Conservation (phyloP, 305 asterid genomes). For the Rubia peregrina region DNA sequence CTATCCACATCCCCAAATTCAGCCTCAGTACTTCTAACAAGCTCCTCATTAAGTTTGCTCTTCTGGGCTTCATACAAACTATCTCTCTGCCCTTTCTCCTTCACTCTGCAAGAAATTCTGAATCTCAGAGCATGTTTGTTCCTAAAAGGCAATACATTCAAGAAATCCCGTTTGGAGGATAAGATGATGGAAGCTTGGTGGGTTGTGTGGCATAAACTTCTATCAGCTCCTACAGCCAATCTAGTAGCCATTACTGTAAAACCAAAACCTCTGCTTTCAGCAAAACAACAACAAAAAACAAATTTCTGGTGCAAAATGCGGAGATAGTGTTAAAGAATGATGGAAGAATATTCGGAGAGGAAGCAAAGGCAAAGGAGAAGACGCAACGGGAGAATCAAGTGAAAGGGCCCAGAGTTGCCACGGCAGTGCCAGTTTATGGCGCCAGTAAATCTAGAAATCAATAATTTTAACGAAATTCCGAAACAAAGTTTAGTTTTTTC, state of each 20-base stretch:
- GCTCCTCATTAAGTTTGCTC: slow-evolving; percentile 26
- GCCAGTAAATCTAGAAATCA: slow-evolving; percentile 3
- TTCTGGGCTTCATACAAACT: slow-evolving; percentile 32
- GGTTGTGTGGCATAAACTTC: slow-evolving; percentile 24
- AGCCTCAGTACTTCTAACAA: slow-evolving; percentile 15
- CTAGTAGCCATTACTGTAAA: slow-evolving; percentile 41
- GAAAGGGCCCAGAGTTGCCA: slow-evolving; percentile 43
- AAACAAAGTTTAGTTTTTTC: too few relatives aligned
- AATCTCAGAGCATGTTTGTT: slow-evolving; percentile 34
- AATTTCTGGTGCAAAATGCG: background rate
- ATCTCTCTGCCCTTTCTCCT: slow-evolving; percentile 44
- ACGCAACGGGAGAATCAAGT: slow-evolving; percentile 24
- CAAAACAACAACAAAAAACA: background rate
- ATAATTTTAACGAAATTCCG: background rate
- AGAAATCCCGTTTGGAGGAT: slow-evolving; percentile 12
- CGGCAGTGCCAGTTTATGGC: slow-evolving; percentile 24
- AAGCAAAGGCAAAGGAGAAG: slow-evolving; percentile 7
- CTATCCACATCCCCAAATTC: slow-evolving; percentile 30
- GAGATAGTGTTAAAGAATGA: slow-evolving; percentile 9
- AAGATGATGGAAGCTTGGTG: slow-evolving; percentile 31
- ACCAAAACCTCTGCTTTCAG: background rate
- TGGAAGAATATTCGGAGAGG: background rate
- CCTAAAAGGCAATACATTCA: slow-evolving; percentile 28
- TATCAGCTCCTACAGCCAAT: slow-evolving; percentile 38
- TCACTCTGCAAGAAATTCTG: slow-evolving; percentile 61